These are phyloP conservation scores for Colletotrichum spaethianum DNA, from an alignment of 2,329 filamentous ascomycete species.

Conservation along the genomic window DNA sequence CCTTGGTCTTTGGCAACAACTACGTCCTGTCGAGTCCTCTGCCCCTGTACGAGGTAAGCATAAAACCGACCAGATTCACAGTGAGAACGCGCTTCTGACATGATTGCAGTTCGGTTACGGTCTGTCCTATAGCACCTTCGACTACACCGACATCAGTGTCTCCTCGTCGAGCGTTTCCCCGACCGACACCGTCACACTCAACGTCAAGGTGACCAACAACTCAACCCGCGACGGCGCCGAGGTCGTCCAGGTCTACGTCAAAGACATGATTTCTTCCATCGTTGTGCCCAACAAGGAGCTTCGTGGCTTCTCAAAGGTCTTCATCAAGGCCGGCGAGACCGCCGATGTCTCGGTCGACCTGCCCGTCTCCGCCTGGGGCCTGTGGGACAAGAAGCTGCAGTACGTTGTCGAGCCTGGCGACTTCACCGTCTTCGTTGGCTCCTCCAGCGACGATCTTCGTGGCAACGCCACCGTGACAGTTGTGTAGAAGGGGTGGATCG, in stretches of 20 bases:
- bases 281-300: constrained; percentile 76
- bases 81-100: constrained; percentile 44
- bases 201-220: constrained; percentile 74
- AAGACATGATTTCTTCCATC: constrained; percentile 73
- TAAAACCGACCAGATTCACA: not conserved
- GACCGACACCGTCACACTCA: constrained; percentile 69
- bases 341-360: constrained; percentile 64
- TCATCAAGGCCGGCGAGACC: constrained; percentile 72
- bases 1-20: constrained; percentile 73
- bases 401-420: constrained; percentile 82
- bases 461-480: constrained; percentile 71
- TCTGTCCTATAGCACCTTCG: constrained; percentile 75
- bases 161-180: constrained; percentile 62
- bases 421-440: constrained; percentile 75
- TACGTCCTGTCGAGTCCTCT: constrained; percentile 74
- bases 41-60: constrained; percentile 66
- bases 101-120: constrained; percentile 72
- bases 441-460: constrained; percentile 69
- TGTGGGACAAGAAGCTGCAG: constrained; percentile 74
- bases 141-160: constrained; percentile 68
- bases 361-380: constrained; percentile 69
- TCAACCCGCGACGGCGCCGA: constrained; percentile 71
- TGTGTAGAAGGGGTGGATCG: constrained; percentile 38
- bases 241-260: constrained; percentile 78
- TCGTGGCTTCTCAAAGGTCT: constrained; percentile 77